Base-by-base conservation (phyloP, 495 filamentous ascomycete species). In the Aspergillus nanangensis region DNA sequence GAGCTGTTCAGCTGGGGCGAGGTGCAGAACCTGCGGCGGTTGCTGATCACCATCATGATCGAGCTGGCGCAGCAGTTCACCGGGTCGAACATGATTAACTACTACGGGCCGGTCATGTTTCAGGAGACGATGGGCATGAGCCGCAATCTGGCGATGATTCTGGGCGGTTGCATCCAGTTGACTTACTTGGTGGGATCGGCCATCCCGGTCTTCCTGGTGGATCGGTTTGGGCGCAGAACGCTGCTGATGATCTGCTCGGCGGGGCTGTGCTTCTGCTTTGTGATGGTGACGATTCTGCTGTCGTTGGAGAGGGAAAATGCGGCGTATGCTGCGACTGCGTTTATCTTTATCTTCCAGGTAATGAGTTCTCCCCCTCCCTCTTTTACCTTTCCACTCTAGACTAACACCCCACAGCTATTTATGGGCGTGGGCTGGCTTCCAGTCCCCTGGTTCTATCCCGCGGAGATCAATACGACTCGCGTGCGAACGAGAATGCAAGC, bases 371-470 rank as follows among this genome's bases (percentile, higher is more conserved):
- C n/a, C n/a, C n/a, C n/a, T n/a, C n/a, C n/a, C n/a, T 71, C 17
- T 70, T 67, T 49, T 60, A 72, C 17, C n/a, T n/a, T n/a, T n/a
- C n/a, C n/a, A n/a, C n/a, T n/a, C n/a, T n/a, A n/a, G n/a, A n/a
- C n/a, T n/a, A n/a, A n/a, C n/a, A n/a, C n/a, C n/a, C n/a, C n/a
- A n/a, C n/a, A n/a, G n/a, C n/a, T n/a, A n/a, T n/a, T n/a, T n/a
- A n/a, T n/a, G n/a, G 60, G 60, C 0, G 56, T 72, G 27, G 64
- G 66, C 8, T 55, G 43, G 53, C 45, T 46, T 3, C 33, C 48
- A 5, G 46, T 51, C 33, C 76, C 76, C 42, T 87, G 84, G 84
- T 80, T 86, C 40, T 89, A 90, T 55, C 83, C 84, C 8, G 71
- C 84, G 8, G 82, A 90, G 60, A 71, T 91, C 56, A 70, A 64